Percentiles rank a stretch among this genome's conserved stretches.
Evolutionary conservation across 1,284 basidiomycete genomes (phyloP).

Genomic region (Kalmanozyma brasiliensis): DNA sequence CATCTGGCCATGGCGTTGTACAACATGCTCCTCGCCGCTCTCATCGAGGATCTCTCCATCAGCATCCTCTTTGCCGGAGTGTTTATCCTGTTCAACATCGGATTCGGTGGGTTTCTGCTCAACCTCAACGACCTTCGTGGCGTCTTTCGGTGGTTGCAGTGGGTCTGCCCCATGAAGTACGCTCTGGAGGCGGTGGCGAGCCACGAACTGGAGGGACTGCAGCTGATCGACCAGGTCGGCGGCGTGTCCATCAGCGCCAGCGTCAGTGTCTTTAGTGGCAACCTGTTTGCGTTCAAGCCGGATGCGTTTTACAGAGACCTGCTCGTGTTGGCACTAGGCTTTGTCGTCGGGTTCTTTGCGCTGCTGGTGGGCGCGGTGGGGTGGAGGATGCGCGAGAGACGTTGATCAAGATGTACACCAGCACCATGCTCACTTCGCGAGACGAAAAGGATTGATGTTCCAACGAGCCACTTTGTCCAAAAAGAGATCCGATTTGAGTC

Average conservation of each 20-base stretch:
- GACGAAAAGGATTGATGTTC: too few species aligned
- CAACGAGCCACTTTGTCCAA: too few species aligned
- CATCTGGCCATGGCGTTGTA: slow-evolving; percentile 45
- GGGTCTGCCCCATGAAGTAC: slow-evolving; percentile 55
- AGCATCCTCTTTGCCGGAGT: slow-evolving; percentile 48
- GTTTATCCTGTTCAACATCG: slow-evolving; percentile 58
- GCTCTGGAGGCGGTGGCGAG: slow-evolving; percentile 57
- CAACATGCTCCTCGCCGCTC: slow-evolving; percentile 52
- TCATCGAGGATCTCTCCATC: slow-evolving; percentile 47
- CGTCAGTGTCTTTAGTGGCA: slow-evolving; percentile 45
- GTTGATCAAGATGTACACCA: too few species aligned
- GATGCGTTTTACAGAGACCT: slow-evolving; percentile 55
- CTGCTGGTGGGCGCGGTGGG: slow-evolving; percentile 30
- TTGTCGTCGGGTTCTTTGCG: slow-evolving; percentile 45
- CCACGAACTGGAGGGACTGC: slow-evolving; percentile 47
- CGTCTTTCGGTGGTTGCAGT: slow-evolving; percentile 56
- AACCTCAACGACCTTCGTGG: slow-evolving; percentile 46
- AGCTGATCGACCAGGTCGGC: slow-evolving; percentile 44
- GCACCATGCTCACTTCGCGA: too few species aligned
- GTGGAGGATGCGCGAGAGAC: slow-evolving; percentile 41
- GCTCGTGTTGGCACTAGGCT: slow-evolving; percentile 50
- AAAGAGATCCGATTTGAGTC: too few species aligned
- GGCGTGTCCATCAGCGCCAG: slow-evolving; percentile 30
- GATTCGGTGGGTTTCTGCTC: slow-evolving; percentile 57
- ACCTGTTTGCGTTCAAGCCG: slow-evolving; percentile 49